Conservation (phyloP, 345 rosid genomes). For the Aquilaria malaccensis region DNA sequence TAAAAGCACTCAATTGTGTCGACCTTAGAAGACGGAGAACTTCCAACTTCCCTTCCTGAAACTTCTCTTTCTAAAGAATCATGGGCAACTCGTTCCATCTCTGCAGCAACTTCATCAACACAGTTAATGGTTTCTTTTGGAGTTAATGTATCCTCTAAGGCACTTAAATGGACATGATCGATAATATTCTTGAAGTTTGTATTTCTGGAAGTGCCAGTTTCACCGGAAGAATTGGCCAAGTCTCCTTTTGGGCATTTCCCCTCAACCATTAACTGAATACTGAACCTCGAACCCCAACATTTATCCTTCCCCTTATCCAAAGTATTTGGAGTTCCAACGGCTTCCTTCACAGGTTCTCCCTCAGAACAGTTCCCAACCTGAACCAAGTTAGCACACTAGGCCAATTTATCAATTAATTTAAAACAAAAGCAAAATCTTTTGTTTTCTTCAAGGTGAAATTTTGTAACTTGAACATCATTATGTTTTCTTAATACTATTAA, state of each 20-base stretch:
- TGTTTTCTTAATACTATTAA: no score
- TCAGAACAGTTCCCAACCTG: not conserved
- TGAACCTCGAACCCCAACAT: no score
- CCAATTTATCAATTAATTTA: constrained; percentile 1
- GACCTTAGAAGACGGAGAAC: not conserved
- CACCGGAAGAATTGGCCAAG: no score
- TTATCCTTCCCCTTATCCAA: no score
- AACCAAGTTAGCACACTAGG: not conserved
- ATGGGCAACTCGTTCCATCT: constrained; percentile 25
- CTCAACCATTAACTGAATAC: no score
- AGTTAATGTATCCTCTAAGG: not conserved
- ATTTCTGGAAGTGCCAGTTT: no score
- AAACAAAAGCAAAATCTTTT: not conserved
- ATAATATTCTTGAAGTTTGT: no score
- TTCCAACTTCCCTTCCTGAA: not conserved
- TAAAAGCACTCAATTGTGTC: not conserved
- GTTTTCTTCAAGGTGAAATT: not conserved
- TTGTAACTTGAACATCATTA: no score
- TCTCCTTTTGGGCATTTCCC: no score
- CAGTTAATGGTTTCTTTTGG: not conserved
- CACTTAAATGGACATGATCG: no score
- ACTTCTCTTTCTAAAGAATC: constrained; percentile 32
- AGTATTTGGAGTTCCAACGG: not conserved
- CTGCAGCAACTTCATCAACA: constrained; percentile 12
- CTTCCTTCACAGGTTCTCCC: not conserved